Evolutionary conservation across 2,329 filamentous ascomycete genomes (phyloP).

Genomic region (Colletotrichum sp.): DNA sequence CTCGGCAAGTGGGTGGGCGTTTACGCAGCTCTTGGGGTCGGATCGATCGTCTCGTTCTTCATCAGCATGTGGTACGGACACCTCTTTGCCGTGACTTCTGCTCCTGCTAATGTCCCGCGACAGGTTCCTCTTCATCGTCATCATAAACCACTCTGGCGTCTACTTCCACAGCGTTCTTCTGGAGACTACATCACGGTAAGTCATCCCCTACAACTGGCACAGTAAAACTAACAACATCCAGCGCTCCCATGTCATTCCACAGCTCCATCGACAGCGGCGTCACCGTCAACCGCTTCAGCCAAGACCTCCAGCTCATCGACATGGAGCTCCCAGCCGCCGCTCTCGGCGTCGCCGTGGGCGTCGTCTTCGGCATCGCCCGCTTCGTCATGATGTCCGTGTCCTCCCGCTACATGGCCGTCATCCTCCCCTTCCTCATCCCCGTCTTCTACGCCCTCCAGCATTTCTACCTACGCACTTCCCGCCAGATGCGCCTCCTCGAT

Average conservation of each 20-base stretch:
- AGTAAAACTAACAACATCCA: neutral
- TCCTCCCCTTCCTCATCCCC: constrained; percentile 31
- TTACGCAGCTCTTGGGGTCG: constrained; percentile 27
- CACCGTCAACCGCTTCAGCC: constrained; percentile 27
- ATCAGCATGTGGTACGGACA: constrained; percentile 2
- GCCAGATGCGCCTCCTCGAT: constrained; percentile 41
- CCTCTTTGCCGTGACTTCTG: neutral
- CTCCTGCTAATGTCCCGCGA: neutral
- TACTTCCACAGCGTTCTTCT: constrained; percentile 31
- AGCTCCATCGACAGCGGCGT: constrained; percentile 22
- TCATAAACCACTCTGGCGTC: constrained; percentile 34
- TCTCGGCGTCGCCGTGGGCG: constrained; percentile 21
- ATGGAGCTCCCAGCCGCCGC: constrained; percentile 26
- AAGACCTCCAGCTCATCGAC: constrained; percentile 26
- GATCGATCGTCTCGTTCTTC: neutral
- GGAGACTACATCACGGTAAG: constrained; percentile 26
- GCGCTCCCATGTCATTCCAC: constrained; percentile 25
- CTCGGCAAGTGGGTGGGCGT: constrained; percentile 41
- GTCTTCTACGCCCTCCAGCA: constrained; percentile 33
- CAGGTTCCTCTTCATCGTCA: constrained; percentile 35
- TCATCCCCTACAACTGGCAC: neutral
- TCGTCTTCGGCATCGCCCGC: constrained; percentile 3
- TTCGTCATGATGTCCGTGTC: constrained; percentile 28
- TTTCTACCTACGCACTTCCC: constrained; percentile 41
- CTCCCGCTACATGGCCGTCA: constrained; percentile 36